These are phyloP conservation scores for Glycyrrhiza uralensis DNA, from an alignment of 306 rosid genomes.

Conservation along the genomic window DNA sequence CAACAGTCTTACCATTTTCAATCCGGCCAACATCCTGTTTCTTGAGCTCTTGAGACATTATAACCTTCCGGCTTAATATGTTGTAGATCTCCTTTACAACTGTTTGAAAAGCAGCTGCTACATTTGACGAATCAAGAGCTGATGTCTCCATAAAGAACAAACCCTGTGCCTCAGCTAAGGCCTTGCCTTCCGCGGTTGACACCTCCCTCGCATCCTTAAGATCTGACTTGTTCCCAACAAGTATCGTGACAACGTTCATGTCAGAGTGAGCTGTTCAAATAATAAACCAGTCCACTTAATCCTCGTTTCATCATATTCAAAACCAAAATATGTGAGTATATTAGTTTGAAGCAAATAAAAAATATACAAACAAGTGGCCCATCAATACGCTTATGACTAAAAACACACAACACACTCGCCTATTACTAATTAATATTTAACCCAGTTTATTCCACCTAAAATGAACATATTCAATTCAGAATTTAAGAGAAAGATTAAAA, in stretches of 20 bases:
- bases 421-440: not conserved
- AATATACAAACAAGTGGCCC: not conserved
- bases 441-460: not conserved
- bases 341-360: conserved; percentile 8
- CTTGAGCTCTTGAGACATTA: conserved; percentile 83
- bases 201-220: conserved; percentile 96
- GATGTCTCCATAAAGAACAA: conserved; percentile 97
- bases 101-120: conserved; percentile 81
- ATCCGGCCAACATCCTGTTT: conserved; percentile 50
- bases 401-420: not conserved
- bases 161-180: conserved; percentile 91
- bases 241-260: conserved; percentile 95
- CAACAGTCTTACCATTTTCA: conserved; percentile 77
- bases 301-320: conserved; percentile 34
- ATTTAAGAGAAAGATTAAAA: not conserved
- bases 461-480: conserved; percentile 6
- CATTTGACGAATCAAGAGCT: conserved; percentile 94
- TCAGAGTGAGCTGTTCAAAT: conserved; percentile 92
- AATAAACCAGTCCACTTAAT: conserved; percentile 50
- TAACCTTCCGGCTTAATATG: conserved; percentile 91
- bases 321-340: conserved; percentile 19
- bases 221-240: conserved; percentile 96
- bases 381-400: not conserved
- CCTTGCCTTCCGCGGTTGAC: conserved; percentile 79
- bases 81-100: conserved; percentile 90